Conservation (phyloP, 1,284 basidiomycete genomes). For the Taiwanofungus camphoratus region DNA sequence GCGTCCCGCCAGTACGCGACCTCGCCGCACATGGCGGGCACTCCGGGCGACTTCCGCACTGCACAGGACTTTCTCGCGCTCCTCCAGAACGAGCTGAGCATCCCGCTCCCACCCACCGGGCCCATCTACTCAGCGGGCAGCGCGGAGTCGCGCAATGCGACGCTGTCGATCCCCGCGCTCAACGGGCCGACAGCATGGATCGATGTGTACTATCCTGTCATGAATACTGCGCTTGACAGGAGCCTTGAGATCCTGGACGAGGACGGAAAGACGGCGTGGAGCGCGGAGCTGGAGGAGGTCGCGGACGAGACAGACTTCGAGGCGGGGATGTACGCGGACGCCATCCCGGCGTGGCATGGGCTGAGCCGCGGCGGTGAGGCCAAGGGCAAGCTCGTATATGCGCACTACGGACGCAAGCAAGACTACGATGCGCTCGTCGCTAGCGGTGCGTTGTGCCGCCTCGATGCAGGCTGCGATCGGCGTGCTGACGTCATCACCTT, state of each 20-base stretch:
- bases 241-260: slow-evolving; percentile 56
- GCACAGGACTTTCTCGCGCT: slow-evolving; percentile 58
- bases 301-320: slow-evolving; percentile 59
- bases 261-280: slow-evolving; percentile 53
- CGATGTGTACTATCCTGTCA: slow-evolving; percentile 76
- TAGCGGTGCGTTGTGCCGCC: not conserved
- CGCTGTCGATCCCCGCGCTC: slow-evolving; percentile 45
- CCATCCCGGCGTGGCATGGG: slow-evolving; percentile 68
- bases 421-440: slow-evolving; percentile 30
- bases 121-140: slow-evolving; percentile 68
- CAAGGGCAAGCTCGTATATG: slow-evolving; percentile 72
- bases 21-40: slow-evolving; percentile 70
- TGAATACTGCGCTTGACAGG: slow-evolving; percentile 71
- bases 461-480: too few species aligned
- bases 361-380: slow-evolving; percentile 59
- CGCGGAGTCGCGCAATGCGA: slow-evolving; percentile 57
- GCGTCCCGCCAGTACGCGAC: slow-evolving; percentile 57
- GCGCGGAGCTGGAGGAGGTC: slow-evolving; percentile 63
- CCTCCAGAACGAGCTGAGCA: slow-evolving; percentile 57
- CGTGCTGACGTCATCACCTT: too few species aligned
- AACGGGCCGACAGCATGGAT: slow-evolving; percentile 66
- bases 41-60: slow-evolving; percentile 56
- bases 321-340: slow-evolving; percentile 52
- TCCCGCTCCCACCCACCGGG: slow-evolving; percentile 34
- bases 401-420: slow-evolving; percentile 72